Evolutionary conservation across 176 grass and related monocot genomes (phyloP), one percentile per base, ranked within the genome.

Genomic region (Oropetium thomaeum): DNA sequence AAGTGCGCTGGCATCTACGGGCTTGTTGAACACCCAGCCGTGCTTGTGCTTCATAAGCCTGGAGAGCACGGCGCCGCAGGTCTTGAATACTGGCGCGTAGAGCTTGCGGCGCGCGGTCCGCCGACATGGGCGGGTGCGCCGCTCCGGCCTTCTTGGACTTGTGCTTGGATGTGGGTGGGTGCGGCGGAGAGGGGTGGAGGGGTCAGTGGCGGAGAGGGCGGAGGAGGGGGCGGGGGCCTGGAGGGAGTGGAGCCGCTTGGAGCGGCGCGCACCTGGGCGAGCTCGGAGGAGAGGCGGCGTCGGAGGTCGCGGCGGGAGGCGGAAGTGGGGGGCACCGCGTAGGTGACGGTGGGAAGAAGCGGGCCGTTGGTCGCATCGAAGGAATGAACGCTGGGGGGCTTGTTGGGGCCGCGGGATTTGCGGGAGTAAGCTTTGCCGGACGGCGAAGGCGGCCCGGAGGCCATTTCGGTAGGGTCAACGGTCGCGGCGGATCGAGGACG

Each of bases 1-100:
- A 5, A 97, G 90, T 35, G 64, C 86, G 15, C 78, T 85, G 38
- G 86, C 94, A 66, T 97, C 94, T 33, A 97, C 94, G 2, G 94
- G 90, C 41, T 57, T 82, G 83, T 97, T 91, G 74, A 97, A 97
- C 38, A 97, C 80, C 94, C 94, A 97, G 15, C 85, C 81, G 63
- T 89, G 80, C 38, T 79, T 81, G 73, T 97, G 90, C 70, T 84
- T 93, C 90, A 93, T 90, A 8, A 97, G 80, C 90, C 83, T 91
- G 15, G 63, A 6, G 6, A 97, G 94, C 45, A 89, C 23, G 15
- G 62, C 26, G 78, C 28, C 52, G 67, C 94, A 97, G 58, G 40
- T 93, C 83, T 84, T 89, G 61, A 93, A 97, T 10, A 73, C 71
- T 33, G 70, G 81, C 1, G 77, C 84, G 67, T 83, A 86, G 67